These are phyloP conservation scores for Sugiyamaella mastotermitis DNA, from an alignment of 805 yeast species.

Conservation along the genomic window DNA sequence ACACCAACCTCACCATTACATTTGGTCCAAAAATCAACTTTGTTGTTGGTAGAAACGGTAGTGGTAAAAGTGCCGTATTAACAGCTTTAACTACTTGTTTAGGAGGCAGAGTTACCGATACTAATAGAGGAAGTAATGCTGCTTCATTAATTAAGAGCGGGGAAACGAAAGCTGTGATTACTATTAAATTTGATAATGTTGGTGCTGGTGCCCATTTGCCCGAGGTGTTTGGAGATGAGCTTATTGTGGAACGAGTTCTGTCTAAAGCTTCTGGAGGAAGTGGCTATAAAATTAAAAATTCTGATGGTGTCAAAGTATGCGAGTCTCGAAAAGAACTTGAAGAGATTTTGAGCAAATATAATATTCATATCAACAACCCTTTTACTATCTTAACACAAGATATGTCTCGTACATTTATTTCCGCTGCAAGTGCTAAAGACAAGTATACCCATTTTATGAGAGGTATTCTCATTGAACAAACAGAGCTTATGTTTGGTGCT, in stretches of 20 bases:
- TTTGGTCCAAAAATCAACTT: slow-evolving; percentile 80
- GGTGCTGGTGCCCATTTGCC: slow-evolving; percentile 57
- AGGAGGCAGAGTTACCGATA: slow-evolving; percentile 83
- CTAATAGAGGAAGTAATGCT: slow-evolving; percentile 74
- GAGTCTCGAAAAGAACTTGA: slow-evolving; percentile 60
- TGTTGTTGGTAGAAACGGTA: slow-evolving; percentile 85
- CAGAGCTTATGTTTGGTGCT: slow-evolving; percentile 36
- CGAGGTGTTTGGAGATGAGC: slow-evolving; percentile 61
- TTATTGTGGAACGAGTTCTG: slow-evolving; percentile 63
- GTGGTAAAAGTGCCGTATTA: slow-evolving; percentile 83
- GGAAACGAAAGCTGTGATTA: slow-evolving; percentile 56
- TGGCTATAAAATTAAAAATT: slow-evolving; percentile 50
- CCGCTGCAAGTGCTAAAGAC: slow-evolving; percentile 63
- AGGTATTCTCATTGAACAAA: slow-evolving; percentile 68
- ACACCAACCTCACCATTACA: slow-evolving; percentile 65
- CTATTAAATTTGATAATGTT: slow-evolving; percentile 43
- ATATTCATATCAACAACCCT: slow-evolving; percentile 82
- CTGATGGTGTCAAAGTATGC: slow-evolving; percentile 47
- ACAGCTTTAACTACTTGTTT: slow-evolving; percentile 84
- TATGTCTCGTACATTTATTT: slow-evolving; percentile 82
- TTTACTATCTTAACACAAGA: slow-evolving; percentile 91
- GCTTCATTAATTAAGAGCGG: slow-evolving; percentile 75
- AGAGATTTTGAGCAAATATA: slow-evolving; percentile 60
- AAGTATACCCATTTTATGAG: slow-evolving; percentile 75
- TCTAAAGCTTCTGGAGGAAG: slow-evolving; percentile 38